A percentile compares a stretch with the other conserved stretches of the same genome.
Evolutionary conservation across 2,329 filamentous ascomycete genomes (phyloP).

Genomic region (Polytolypa hystricis): DNA sequence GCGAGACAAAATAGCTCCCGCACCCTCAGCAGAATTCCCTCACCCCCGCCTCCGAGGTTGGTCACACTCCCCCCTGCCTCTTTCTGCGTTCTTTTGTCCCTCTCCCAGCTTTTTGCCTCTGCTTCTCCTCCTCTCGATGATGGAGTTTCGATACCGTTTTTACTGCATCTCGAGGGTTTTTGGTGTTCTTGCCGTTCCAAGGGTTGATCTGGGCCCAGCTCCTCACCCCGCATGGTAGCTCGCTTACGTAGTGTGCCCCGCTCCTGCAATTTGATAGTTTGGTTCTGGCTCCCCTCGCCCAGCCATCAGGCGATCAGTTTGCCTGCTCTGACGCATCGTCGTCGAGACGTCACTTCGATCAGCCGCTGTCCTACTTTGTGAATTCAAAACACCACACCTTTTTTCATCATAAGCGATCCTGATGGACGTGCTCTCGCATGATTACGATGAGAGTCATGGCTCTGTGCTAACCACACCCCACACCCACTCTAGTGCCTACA

Average conservation of each 20-base stretch:
- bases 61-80: not conserved
- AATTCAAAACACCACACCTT: not conserved
- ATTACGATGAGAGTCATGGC: constrained; percentile 2
- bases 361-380: not conserved
- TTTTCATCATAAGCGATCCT: not conserved
- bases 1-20: constrained; percentile 15
- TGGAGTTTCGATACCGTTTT: not conserved
- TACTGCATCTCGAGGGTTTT: not conserved
- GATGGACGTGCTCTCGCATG: not conserved
- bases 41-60: constrained; percentile 32
- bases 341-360: not conserved
- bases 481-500: constrained; percentile 44
- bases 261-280: not conserved
- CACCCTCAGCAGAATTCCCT: constrained; percentile 19
- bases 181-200: not conserved
- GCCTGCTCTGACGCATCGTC: not conserved
- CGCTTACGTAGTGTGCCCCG: constrained; percentile 10
- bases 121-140: constrained; percentile 1
- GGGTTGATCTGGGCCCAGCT: not conserved
- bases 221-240: constrained; percentile 2
- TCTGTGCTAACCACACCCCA: constrained; percentile 6
- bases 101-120: not conserved
- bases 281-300: not conserved
- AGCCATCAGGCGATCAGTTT: not conserved
- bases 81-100: not conserved